These are phyloP conservation scores for Xylariales sp. DNA, from an alignment of 2,329 filamentous ascomycete genomes.

Conservation along the genomic window DNA sequence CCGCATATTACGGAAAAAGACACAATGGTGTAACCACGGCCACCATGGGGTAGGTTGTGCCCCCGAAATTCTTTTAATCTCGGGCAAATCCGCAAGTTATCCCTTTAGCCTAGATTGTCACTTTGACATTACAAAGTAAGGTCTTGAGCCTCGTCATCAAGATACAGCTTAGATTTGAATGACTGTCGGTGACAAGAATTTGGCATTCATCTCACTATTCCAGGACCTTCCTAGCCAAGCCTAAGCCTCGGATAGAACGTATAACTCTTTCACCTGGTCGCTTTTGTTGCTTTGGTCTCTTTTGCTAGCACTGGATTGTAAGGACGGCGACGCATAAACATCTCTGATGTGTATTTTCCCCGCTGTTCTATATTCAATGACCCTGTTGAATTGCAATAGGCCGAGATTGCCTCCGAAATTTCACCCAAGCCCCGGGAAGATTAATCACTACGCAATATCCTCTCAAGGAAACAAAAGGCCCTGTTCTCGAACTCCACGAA, in stretches of 20 bases:
- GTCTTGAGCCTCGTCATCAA: no score
- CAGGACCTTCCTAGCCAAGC: neutral
- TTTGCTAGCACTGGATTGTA: neutral
- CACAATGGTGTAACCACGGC: no score
- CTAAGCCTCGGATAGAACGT: neutral
- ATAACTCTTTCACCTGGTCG: neutral
- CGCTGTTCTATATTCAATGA: conserved; percentile 20
- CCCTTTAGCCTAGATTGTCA: no score
- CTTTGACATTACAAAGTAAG: no score
- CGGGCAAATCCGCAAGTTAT: no score
- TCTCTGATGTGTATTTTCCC: conserved; percentile 5
- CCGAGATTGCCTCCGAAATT: neutral
- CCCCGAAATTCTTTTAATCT: no score
- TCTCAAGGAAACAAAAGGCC: neutral
- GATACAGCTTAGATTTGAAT: no score
- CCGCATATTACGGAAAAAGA: no score
- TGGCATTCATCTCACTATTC: neutral
- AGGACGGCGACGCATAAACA: neutral
- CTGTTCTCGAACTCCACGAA: conserved; percentile 27
- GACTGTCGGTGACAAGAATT: no score
- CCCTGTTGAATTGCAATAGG: conserved; percentile 1
- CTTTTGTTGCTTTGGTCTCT: neutral
- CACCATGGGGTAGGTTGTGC: no score
- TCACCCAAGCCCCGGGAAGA: neutral
- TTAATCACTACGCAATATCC: conserved; percentile 1